Base-by-base conservation (phyloP, 371 early-diverging fungal species). In the Rhizopus delemar region DNA sequence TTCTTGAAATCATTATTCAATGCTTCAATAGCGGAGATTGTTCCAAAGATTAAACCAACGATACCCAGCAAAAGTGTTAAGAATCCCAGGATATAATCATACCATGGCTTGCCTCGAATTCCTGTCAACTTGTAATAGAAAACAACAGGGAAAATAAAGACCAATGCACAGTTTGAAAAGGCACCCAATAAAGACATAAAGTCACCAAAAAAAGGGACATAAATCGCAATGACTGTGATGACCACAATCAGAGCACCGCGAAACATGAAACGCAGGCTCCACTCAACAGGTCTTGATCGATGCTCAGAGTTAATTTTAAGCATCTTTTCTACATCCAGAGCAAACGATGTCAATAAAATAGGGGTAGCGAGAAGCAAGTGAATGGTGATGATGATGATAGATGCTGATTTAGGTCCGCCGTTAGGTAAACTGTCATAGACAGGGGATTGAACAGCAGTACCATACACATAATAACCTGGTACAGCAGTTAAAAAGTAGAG, bases 361-460 rank as follows among this genome's bases (percentile, higher is more conserved):
- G 94, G 95, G 38, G 86, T 81, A 12, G 94, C 93, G 33, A 93
- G 72, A 9, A 93, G 61, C 35, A 93, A 89, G 59, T 94, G 94
- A 22, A 86, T 74, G 0, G 93, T 91, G 57, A 93, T 89, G 65
- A 93, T 83, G 43, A 87, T 81, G 48, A 85, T 83, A 13, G 91
- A 82, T n/a, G 84, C 80, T 3, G 78, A 76, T 22, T 87, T 81
- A 6, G 86, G 63, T 28, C 81, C 63, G 8, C 89, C 89, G 1
- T 73, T 61, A 22, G 90, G 90, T 36, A 95, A 71, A 62, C 81
- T 90, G 48, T 78, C 60, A 59, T 91, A 86, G 41, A 94, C 85
- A 12, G 95, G 94, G 0, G 91, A 90, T 62, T 72, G 29, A 22
- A 86, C 86, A n/a, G 56, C 33, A 41, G 79, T 68, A 45, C 95